Conservation (phyloP, 306 rosid species). For the Myrica gale region DNA sequence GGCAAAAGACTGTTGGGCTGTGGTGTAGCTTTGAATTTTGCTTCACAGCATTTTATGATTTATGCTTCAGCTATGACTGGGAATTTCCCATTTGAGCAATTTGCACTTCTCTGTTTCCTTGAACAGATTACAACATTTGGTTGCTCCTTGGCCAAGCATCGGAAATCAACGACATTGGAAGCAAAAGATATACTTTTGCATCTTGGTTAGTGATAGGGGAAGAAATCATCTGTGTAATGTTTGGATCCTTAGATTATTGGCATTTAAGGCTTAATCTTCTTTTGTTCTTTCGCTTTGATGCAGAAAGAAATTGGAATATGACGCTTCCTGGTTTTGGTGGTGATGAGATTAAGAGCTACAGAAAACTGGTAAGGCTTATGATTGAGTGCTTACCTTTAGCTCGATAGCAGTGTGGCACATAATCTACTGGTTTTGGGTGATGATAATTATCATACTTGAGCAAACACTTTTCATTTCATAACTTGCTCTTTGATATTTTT, state of each 20-base stretch:
- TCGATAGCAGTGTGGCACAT: neutral
- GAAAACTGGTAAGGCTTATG: slow-evolving; percentile 56
- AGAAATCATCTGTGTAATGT: neutral
- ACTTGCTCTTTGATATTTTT: slow-evolving; percentile 34
- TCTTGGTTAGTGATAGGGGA: slow-evolving; percentile 62
- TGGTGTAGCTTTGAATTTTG: neutral
- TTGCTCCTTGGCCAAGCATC: slow-evolving; percentile 89
- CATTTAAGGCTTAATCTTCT: slow-evolving; percentile 23
- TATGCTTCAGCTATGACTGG: neutral
- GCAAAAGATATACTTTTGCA: slow-evolving; percentile 90
- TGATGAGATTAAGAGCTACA: slow-evolving; percentile 85
- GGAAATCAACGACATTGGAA: slow-evolving; percentile 80
- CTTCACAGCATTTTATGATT: neutral
- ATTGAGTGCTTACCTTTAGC: slow-evolving; percentile 19
- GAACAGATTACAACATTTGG: slow-evolving; percentile 82
- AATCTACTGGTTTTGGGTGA: neutral
- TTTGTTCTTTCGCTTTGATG: slow-evolving; percentile 16
- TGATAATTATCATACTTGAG: neutral
- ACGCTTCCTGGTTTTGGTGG: slow-evolving; percentile 91
- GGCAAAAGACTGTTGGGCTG: neutral
- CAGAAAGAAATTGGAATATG: slow-evolving; percentile 90
- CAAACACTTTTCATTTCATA: neutral
- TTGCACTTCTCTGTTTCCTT: slow-evolving; percentile 8
- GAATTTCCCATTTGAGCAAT: neutral
- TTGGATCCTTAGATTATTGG: slow-evolving; percentile 3